Evolutionary conservation across 306 rosid genomes (phyloP).

Genomic region (Hippophae gyantsensis): DNA sequence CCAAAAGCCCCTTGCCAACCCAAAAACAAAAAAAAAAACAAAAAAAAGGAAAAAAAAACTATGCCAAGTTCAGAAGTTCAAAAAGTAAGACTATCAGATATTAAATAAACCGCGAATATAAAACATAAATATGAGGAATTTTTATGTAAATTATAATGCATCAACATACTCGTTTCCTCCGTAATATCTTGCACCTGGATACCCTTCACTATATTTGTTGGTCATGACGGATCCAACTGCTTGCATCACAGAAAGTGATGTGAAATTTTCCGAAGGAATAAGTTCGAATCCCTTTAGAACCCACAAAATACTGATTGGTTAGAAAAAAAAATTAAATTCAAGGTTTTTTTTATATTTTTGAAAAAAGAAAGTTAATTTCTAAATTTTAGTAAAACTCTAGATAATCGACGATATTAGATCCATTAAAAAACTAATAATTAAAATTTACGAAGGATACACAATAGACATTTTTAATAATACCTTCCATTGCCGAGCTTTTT

Average conservation of each 20-base stretch:
- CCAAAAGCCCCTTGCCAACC: background rate
- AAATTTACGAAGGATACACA: background rate
- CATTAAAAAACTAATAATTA: background rate
- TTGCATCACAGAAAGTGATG: conserved; percentile 81
- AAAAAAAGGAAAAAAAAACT: background rate
- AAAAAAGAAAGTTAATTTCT: background rate
- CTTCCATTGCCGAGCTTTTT: conserved; percentile 94
- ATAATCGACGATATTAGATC: background rate
- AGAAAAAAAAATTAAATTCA: background rate
- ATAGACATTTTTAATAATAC: conserved; percentile 9
- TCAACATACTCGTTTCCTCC: conserved; percentile 85
- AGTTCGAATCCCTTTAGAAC: conserved; percentile 61
- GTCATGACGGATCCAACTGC: conserved; percentile 97
- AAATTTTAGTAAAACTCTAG: background rate
- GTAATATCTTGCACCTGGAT: conserved; percentile 93
- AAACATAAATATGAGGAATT: background rate
- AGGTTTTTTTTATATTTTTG: too few species aligned
- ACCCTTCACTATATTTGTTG: conserved; percentile 84
- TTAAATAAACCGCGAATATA: background rate
- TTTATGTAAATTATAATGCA: background rate
- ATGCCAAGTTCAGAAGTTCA: too few species aligned
- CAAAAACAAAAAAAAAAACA: background rate
- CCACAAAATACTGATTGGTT: background rate
- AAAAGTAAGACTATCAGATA: background rate
- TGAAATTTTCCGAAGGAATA: conserved; percentile 83